Conservation (phyloP, 176 grass and related monocot genomes). For the Alopecurus myosuroides region DNA sequence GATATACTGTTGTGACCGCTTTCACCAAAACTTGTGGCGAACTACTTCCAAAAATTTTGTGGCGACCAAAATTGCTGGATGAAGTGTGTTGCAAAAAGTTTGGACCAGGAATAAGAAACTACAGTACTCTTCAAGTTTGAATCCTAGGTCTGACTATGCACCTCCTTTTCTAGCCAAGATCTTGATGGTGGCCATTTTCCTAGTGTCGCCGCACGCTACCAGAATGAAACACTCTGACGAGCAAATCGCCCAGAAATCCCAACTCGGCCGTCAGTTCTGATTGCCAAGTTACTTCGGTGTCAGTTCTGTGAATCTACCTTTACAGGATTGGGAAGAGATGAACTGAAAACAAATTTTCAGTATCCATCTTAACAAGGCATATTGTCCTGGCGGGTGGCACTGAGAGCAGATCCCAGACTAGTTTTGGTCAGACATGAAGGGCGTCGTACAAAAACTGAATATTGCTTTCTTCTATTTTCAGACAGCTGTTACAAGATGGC, state of each 20-base stretch:
- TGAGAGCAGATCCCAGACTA: background rate
- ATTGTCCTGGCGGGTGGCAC: too few species aligned
- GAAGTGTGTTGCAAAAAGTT: background rate
- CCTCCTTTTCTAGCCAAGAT: background rate
- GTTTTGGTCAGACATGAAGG: background rate
- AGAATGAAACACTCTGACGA: background rate
- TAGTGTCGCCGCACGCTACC: background rate
- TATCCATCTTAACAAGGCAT: too few species aligned
- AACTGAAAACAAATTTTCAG: background rate
- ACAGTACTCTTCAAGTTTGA: background rate
- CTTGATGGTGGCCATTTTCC: background rate
- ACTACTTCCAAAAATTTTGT: background rate
- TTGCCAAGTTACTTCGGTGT: background rate
- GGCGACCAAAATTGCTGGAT: background rate
- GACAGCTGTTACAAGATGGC: background rate
- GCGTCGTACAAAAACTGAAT: background rate
- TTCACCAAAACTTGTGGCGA: background rate
- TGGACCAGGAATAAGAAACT: background rate
- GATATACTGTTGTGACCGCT: background rate
- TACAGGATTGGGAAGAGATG: background rate
- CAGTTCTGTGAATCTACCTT: background rate
- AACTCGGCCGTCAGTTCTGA: background rate
- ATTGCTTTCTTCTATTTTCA: background rate
- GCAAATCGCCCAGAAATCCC: background rate
- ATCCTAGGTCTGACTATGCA: background rate